Conservation (phyloP, 139 green algal genomes). For the Coelastrella sp. region DNA sequence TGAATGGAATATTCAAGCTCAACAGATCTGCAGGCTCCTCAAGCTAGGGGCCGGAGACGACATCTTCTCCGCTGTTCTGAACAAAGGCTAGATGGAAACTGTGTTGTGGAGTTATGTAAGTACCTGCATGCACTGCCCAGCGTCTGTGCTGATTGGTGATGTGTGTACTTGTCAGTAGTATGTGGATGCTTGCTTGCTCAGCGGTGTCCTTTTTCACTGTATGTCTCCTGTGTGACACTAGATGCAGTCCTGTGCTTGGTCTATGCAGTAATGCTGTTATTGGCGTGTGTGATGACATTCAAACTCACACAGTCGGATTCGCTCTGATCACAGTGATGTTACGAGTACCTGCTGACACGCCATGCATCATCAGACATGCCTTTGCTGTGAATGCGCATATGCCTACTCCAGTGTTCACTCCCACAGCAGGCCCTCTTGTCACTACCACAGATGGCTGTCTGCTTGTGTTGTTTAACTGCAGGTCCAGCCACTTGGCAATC, state of each 20-base stretch:
- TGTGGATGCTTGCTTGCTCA: no score
- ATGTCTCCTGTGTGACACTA: no score
- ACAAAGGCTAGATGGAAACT: slow-evolving; percentile 15
- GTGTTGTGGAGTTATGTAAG: background rate
- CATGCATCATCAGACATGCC: background rate
- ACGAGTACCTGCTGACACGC: slow-evolving; percentile 42
- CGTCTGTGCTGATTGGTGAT: no score
- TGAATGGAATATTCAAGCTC: slow-evolving; percentile 82
- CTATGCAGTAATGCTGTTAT: background rate
- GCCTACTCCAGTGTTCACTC: no score
- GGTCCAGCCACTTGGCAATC: no score
- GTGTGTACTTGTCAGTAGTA: no score
- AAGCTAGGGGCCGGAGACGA: slow-evolving; percentile 41
- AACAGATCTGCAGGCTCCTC: slow-evolving; percentile 74
- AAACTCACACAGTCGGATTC: slow-evolving; percentile 58
- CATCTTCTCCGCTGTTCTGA: slow-evolving; percentile 65
- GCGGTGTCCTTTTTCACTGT: no score
- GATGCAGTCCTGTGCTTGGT: background rate
- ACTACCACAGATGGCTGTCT: no score
- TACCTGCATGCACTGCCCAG: no score
- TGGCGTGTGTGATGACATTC: slow-evolving; percentile 54
- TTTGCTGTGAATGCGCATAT: no score
- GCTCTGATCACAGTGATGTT: slow-evolving; percentile 48
- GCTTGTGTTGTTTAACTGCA: no score
- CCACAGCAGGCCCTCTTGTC: no score